Base-by-base conservation (phyloP, 2,329 filamentous ascomycete genomes). In the Lasiodiplodia theobromae region DNA sequence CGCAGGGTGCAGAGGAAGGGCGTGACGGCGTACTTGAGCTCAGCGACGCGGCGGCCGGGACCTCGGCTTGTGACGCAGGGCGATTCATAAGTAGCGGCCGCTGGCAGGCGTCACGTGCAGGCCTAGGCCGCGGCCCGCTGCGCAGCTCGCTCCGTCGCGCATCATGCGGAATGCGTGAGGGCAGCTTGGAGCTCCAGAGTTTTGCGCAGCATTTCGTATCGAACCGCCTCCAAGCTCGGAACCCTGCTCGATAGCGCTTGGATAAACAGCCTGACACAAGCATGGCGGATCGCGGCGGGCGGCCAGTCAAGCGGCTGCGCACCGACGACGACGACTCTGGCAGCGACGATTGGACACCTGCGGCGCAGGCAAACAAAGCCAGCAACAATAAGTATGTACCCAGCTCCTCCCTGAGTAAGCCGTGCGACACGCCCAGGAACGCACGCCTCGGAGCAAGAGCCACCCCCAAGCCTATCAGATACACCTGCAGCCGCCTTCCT, bases 291-390 rank as follows among this genome's bases (percentile, higher is more conserved):
- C 60, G 60, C 44, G 60, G 60, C 44, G 66, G 56, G 21, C 68
- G 74, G 34, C 74, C 78, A 31, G 73, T 74, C 25, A 82, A 81
- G 75, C 79, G 80, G 70, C 74, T 77, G 73, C 77, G 78, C 68
- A 78, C 76, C 71, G 80, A 81, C 70, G 72, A 79, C 72, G 77
- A 80, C 68, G 77, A 78, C 53, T 76, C 73, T 58, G 77, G 71
- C 54, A 72, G 69, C 28, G 74, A 78, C 72, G 76, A 78, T 73
- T 78, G 77, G 77, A 72, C 51, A 49, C 51, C 49, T 74, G 66
- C 66, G 70, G 40, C 58, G 40, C 31, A 60, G 53, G 67, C 71
- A 75, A 71, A 52, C 67, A 68, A 68, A 68, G 60, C 38, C 23
- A 57, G 31, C 65, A 28, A 65, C 51, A 47, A 60, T 38, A 65